Conservation (phyloP, 192 early-diverging fungal species). For the Entophlyctis luteolus region DNA sequence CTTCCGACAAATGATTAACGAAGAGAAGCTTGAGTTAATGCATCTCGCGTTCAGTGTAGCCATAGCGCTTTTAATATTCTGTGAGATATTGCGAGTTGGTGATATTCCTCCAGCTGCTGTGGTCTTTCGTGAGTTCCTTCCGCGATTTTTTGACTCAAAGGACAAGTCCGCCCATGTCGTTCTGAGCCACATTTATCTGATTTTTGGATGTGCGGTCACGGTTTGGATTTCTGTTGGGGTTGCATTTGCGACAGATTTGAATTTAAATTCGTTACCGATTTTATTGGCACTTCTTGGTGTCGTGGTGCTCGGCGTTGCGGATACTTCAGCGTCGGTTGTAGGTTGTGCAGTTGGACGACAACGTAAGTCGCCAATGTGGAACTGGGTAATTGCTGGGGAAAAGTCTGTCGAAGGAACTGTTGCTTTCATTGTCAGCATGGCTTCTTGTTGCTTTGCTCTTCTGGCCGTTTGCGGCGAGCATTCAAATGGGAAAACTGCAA, state of each 20-base stretch:
- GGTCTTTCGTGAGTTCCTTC: constrained; percentile 66
- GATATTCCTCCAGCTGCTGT: constrained; percentile 63
- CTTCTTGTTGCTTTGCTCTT: constrained; percentile 21
- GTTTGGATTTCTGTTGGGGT: constrained; percentile 72
- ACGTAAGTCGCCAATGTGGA: constrained; percentile 67
- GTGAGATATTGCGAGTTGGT: constrained; percentile 79
- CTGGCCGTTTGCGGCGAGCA: background rate
- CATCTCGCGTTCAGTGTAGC: constrained; percentile 79
- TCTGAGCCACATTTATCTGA: constrained; percentile 82
- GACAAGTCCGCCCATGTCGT: constrained; percentile 80
- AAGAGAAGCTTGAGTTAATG: constrained; percentile 72
- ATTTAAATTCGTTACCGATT: constrained; percentile 23
- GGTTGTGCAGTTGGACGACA: constrained; percentile 70
- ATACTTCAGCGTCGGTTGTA: constrained; percentile 80
- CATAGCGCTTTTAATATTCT: constrained; percentile 62
- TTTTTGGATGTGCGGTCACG: constrained; percentile 84
- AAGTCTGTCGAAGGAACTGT: constrained; percentile 88
- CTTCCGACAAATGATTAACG: background rate
- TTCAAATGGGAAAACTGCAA: background rate
- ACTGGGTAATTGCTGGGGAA: background rate
- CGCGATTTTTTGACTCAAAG: constrained; percentile 76
- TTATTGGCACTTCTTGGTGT: constrained; percentile 67
- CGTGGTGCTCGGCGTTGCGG: constrained; percentile 83
- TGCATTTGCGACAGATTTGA: background rate
- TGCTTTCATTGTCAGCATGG: constrained; percentile 71